Conservation (phyloP, 305 asterid genomes). For the Fraxinus ornus region DNA sequence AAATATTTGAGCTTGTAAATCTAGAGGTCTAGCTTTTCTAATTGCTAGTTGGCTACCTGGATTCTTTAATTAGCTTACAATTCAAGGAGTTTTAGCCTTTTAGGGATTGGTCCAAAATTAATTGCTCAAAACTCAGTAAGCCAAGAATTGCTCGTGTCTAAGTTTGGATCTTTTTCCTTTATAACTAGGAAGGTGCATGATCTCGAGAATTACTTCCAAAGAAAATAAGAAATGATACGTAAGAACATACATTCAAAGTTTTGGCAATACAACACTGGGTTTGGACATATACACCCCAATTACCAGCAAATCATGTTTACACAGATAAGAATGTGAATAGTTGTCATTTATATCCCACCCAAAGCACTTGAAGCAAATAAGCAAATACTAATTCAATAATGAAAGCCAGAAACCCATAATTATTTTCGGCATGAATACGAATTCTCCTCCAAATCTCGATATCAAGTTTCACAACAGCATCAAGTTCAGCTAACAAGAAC, state of each 20-base stretch:
- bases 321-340: not conserved
- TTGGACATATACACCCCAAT: not conserved
- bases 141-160: not conserved
- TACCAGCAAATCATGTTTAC: not conserved
- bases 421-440: not conserved
- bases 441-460: not conserved
- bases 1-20: not conserved
- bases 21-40: not conserved
- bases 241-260: not conserved
- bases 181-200: not conserved
- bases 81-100: not conserved
- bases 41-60: not conserved
- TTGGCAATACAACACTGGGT: not conserved
- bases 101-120: not conserved
- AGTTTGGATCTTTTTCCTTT: not conserved
- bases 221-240: not conserved
- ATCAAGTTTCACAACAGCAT: not conserved
- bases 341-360: not conserved
- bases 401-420: not conserved
- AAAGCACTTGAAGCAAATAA: not conserved
- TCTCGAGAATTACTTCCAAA: not conserved
- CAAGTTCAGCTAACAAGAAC: slow-evolving; percentile 64
- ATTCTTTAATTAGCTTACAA: not conserved
- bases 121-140: no score
- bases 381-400: not conserved